These are phyloP conservation scores for Fusarium staphyleae DNA, from an alignment of 2,329 filamentous ascomycete genomes.

Conservation along the genomic window DNA sequence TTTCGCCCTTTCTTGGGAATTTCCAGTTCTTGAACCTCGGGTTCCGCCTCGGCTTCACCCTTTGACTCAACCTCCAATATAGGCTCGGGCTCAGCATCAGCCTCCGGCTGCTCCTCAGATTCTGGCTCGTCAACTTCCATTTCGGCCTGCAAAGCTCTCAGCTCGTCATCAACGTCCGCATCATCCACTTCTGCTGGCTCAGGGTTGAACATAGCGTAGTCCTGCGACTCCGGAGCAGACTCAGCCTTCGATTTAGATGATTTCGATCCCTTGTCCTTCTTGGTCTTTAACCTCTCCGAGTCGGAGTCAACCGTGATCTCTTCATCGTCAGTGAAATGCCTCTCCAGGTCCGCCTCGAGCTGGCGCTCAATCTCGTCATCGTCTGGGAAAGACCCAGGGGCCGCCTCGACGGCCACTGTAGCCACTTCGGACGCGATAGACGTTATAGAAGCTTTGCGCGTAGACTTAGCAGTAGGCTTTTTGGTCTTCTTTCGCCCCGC, in stretches of 20 bases:
- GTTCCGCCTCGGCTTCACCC: conserved; percentile 16
- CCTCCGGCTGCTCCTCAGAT: conserved; percentile 9
- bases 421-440: conserved; percentile 62
- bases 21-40: conserved; percentile 47
- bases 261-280: conserved; percentile 41
- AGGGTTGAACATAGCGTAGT: conserved; percentile 63
- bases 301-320: conserved; percentile 56
- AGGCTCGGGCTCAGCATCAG: conserved; percentile 10
- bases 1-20: conserved; percentile 64
- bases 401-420: conserved; percentile 52
- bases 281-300: conserved; percentile 50
- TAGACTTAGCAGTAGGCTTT: conserved; percentile 51
- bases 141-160: conserved; percentile 57
- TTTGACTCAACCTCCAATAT: conserved; percentile 2
- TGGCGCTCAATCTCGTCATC: conserved; percentile 72
- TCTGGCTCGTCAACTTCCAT: conserved; percentile 50
- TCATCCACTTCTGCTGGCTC: conserved; percentile 54
- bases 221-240: conserved; percentile 43
- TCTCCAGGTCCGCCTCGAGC: conserved; percentile 69
- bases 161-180: conserved; percentile 58
- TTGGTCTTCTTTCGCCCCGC: conserved; percentile 49
- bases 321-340: conserved; percentile 62
- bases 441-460: conserved; percentile 52
- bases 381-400: conserved; percentile 56
- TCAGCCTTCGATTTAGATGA: conserved; percentile 38